Evolutionary conservation across 2,329 filamentous ascomycete species (phyloP).

Genomic region (Tolypocladium tundrense): DNA sequence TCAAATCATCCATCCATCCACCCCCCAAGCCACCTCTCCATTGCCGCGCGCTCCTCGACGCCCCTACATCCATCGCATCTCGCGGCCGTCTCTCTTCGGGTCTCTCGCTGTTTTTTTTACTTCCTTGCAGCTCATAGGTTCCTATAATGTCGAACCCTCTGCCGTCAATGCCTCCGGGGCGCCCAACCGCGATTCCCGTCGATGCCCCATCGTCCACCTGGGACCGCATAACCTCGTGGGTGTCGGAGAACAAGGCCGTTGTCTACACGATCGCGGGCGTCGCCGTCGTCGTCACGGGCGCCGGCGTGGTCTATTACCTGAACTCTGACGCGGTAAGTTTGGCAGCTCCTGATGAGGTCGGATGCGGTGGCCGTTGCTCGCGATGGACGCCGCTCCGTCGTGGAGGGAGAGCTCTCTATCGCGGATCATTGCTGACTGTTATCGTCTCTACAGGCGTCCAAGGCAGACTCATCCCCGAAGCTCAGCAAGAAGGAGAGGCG

Average conservation of each 20-base stretch:
- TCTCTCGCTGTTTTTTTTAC: constrained; percentile 11
- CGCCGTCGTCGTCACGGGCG: constrained; percentile 81
- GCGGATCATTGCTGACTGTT: constrained; percentile 1
- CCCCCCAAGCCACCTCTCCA: constrained; percentile 13
- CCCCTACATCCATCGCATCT: constrained; percentile 18
- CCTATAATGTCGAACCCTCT: constrained; percentile 33
- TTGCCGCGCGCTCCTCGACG: constrained; percentile 2
- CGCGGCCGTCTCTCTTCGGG: constrained; percentile 15
- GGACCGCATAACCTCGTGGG: constrained; percentile 87
- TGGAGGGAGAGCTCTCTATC: not conserved
- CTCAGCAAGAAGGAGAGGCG: constrained; percentile 82
- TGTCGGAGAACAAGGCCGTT: constrained; percentile 86
- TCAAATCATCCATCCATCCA: constrained; percentile 3
- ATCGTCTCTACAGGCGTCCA: constrained; percentile 28
- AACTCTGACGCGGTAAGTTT: constrained; percentile 44
- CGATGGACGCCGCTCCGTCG: not conserved
- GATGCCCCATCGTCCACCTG: constrained; percentile 61
- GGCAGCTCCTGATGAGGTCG: not conserved
- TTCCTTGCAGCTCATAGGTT: constrained; percentile 10
- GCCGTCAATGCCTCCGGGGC: constrained; percentile 36
- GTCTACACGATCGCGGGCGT: constrained; percentile 96
- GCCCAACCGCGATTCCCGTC: constrained; percentile 35
- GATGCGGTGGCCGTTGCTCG: not conserved
- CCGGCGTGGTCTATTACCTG: constrained; percentile 88
- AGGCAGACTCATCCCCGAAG: constrained; percentile 48